Percentiles rank a stretch among this genome's conserved stretches.
Conservation (phyloP, 1,284 basidiomycete genomes). For the Leccinum holopus region DNA sequence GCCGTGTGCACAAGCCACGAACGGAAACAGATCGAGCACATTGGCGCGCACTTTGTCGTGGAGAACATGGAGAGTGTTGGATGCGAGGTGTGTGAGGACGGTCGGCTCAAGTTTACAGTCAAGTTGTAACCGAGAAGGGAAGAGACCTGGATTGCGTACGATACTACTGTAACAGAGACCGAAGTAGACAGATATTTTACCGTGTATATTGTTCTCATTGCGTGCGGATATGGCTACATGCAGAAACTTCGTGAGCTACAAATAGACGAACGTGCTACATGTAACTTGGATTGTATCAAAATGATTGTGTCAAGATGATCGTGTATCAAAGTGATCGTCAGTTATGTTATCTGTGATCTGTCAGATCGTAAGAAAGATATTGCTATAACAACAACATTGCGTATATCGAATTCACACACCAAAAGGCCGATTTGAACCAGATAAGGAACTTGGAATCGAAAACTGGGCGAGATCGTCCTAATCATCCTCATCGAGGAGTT, state of each 20-base stretch:
- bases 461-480: slow-evolving; percentile 4
- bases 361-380: neutral
- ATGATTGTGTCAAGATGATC: neutral
- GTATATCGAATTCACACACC: neutral
- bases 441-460: too few species aligned
- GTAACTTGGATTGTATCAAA: neutral
- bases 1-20: slow-evolving; percentile 73
- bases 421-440: neutral
- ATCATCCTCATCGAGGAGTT: slow-evolving; percentile 25
- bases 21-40: slow-evolving; percentile 53
- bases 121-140: slow-evolving; percentile 11
- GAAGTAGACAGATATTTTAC: neutral
- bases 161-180: neutral
- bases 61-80: slow-evolving; percentile 58
- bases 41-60: slow-evolving; percentile 67
- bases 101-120: slow-evolving; percentile 42
- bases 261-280: slow-evolving; percentile 2
- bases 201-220: neutral
- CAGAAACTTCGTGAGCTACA: slow-evolving; percentile 2
- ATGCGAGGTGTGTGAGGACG: slow-evolving; percentile 43
- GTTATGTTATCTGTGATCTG: neutral
- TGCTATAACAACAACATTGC: neutral
- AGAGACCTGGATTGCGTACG: neutral
- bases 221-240: neutral
- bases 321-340: neutral